Evolutionary conservation across 352 stramenopile species (phyloP).

Genomic region (Phytophthora tubulina): DNA sequence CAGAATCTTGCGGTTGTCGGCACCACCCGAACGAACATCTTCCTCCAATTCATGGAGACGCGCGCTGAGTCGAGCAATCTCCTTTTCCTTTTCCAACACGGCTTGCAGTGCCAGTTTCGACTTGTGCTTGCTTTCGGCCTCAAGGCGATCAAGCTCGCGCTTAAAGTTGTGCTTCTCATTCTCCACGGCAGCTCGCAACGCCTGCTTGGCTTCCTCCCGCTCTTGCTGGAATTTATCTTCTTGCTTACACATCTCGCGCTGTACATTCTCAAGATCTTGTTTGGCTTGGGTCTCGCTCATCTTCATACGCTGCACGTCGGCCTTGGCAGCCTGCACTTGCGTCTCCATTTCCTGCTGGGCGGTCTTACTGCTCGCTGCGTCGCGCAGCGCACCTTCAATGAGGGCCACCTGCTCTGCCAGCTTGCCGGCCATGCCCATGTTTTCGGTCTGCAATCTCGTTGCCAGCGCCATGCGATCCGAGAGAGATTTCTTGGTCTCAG

Average conservation of each 20-base stretch:
- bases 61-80: conserved; percentile 65
- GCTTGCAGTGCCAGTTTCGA: conserved; percentile 86
- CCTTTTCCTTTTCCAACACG: conserved; percentile 82
- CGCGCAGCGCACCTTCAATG: conserved; percentile 74
- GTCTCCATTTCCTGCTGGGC: conserved; percentile 56
- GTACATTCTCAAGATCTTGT: conserved; percentile 64
- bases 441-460: conserved; percentile 85
- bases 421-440: conserved; percentile 86
- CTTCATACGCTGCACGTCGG: conserved; percentile 63
- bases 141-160: conserved; percentile 70
- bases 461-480: conserved; percentile 85
- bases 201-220: conserved; percentile 42
- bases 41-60: conserved; percentile 81
- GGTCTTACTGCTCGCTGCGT: conserved; percentile 57
- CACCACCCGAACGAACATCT: conserved; percentile 84
- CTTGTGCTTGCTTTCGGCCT: conserved; percentile 86
- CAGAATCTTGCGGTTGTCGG: conserved; percentile 90
- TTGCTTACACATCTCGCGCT: conserved; percentile 52
- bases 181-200: conserved; percentile 55
- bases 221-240: conserved; percentile 42
- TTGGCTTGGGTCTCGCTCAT: conserved; percentile 31
- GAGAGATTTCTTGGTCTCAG: conserved; percentile 85
- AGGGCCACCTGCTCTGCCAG: conserved; percentile 80
- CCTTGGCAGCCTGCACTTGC: conserved; percentile 66
- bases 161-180: conserved; percentile 52